phyloP scores from a whole-genome alignment of 495 filamentous ascomycete species.

The Ascodesmis nigricans region DNA sequence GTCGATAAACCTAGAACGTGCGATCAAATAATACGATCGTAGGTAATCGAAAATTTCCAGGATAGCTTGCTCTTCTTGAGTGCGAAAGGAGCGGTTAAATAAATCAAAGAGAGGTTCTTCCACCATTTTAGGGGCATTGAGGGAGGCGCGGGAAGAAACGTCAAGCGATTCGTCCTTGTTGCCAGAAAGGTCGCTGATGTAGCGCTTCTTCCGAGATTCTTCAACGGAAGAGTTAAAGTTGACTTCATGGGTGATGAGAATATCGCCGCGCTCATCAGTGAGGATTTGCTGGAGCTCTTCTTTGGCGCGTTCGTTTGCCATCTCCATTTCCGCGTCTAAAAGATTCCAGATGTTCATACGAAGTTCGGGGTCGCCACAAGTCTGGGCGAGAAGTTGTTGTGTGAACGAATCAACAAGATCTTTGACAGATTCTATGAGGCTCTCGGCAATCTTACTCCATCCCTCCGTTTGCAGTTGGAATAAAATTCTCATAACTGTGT shows the following conservation, averaged over 20 bases:
- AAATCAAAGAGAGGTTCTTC: constrained; percentile 4
- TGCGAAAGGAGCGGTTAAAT: constrained; percentile 6
- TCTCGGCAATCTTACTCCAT: constrained; percentile 21
- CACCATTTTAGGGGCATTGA: too few species aligned
- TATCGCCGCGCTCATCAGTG: constrained; percentile 22
- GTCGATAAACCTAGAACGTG: constrained; percentile 27
- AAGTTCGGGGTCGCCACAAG: constrained; percentile 8
- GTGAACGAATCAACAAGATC: constrained; percentile 6
- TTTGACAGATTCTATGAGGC: constrained; percentile 14
- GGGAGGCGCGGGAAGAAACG: too few species aligned
- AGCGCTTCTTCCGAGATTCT: constrained; percentile 14
- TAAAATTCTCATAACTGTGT: constrained; percentile 21
- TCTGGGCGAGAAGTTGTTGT: constrained; percentile 6
- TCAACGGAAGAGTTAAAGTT: constrained; percentile 22
- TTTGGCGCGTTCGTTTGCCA: constrained; percentile 9
- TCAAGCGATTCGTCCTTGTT: not conserved
- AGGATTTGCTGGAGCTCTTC: constrained; percentile 19
- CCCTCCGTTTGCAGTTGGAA: constrained; percentile 23
- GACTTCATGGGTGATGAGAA: constrained; percentile 24
- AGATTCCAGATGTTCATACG: constrained; percentile 9
- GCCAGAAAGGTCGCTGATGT: not conserved
- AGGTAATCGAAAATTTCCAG: constrained; percentile 26
- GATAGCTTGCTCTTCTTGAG: constrained; percentile 21
- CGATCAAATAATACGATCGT: constrained; percentile 26
- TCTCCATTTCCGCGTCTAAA: constrained; percentile 4